These are phyloP conservation scores for Dispira simplex DNA, from an alignment of 192 early-diverging fungal species.

Conservation along the genomic window DNA sequence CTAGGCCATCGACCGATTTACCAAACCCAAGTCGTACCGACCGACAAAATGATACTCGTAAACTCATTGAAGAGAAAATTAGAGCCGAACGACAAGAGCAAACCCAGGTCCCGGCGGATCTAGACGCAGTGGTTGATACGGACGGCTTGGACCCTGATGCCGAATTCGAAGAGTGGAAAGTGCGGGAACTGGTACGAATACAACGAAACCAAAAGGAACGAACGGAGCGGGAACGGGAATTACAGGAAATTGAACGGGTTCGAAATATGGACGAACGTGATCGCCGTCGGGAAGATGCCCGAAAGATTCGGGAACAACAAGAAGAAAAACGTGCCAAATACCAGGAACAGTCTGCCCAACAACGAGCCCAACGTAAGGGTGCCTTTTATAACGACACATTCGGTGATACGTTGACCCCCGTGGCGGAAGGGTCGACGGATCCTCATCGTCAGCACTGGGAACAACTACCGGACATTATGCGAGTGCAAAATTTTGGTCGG, in stretches of 20 bases:
- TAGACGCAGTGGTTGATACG: not conserved
- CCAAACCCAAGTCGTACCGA: not conserved
- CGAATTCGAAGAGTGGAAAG: conserved; percentile 1
- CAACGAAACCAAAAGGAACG: not conserved
- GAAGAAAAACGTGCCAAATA: conserved; percentile 18
- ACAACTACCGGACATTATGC: conserved; percentile 72
- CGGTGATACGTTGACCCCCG: not conserved
- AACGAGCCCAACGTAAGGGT: conserved; percentile 59
- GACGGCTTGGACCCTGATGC: not conserved
- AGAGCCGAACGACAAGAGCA: not conserved
- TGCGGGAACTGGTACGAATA: not conserved
- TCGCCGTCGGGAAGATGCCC: conserved; percentile 48
- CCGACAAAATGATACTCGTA: not conserved
- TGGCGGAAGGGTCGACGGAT: conserved; percentile 34
- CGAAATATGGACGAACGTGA: conserved; percentile 64
- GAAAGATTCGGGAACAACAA: conserved; percentile 28
- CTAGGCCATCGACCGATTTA: not conserved
- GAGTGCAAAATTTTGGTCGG: conserved; percentile 80
- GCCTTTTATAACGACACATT: conserved; percentile 57
- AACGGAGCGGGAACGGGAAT: conserved; percentile 37
- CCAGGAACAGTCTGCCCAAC: not conserved
- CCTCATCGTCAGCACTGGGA: conserved; percentile 52
- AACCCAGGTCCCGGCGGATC: not conserved
- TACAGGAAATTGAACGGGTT: conserved; percentile 56
- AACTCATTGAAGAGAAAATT: conserved; percentile 2